A percentile compares a stretch with the other conserved stretches of the same genome.
Evolutionary conservation across 2,329 filamentous ascomycete species (phyloP).

Genomic region (Ascochyta pisi): DNA sequence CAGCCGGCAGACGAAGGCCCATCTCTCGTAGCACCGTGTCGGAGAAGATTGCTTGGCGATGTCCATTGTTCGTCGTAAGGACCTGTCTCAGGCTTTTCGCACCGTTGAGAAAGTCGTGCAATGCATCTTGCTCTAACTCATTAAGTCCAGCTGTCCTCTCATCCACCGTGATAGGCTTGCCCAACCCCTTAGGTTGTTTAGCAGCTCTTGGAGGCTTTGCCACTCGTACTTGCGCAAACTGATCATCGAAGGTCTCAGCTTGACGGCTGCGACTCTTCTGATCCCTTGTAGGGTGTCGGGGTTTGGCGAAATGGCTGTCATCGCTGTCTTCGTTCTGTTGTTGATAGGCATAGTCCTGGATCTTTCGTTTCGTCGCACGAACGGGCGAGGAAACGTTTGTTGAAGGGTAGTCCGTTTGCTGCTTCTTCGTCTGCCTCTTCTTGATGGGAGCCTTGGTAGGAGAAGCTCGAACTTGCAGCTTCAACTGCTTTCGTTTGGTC

Average conservation of each 20-base stretch:
- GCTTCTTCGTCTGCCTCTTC: slow-evolving; percentile 36
- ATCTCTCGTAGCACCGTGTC: slow-evolving; percentile 75
- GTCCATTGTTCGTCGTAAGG: slow-evolving; percentile 65
- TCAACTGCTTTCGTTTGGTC: slow-evolving; percentile 47
- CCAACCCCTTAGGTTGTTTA: slow-evolving; percentile 52
- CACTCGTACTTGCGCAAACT: slow-evolving; percentile 54
- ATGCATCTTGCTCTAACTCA: slow-evolving; percentile 67
- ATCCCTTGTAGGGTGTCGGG: slow-evolving; percentile 25
- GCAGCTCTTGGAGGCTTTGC: slow-evolving; percentile 43
- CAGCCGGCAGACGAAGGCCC: slow-evolving; percentile 72
- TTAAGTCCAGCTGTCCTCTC: slow-evolving; percentile 61
- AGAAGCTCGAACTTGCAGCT: slow-evolving; percentile 62
- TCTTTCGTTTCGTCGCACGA: slow-evolving; percentile 52
- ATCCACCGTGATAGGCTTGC: slow-evolving; percentile 66
- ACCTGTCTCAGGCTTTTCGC: slow-evolving; percentile 67
- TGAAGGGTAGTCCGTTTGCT: slow-evolving; percentile 61
- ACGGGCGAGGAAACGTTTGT: slow-evolving; percentile 73
- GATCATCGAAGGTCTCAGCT: slow-evolving; percentile 46
- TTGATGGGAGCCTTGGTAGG: slow-evolving; percentile 46
- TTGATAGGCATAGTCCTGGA: slow-evolving; percentile 36
- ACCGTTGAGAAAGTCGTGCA: slow-evolving; percentile 69
- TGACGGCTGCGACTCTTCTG: slow-evolving; percentile 45
- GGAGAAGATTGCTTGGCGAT: slow-evolving; percentile 69
- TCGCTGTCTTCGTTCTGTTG: slow-evolving; percentile 37
- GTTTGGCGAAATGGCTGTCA: slow-evolving; percentile 34